Conservation (phyloP, 176 grass and related monocot genomes). For the barley (Hordeum vulgare) region MorexV3_pseudomolecules_assembly NC_058518.1:392251893-392252392, state of each 20-base stretch:
- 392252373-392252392: conserved; percentile 88
- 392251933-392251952: too few species aligned
- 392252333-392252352: conserved; percentile 86
- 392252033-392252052: background rate
- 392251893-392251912: too few species aligned
- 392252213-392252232: conserved; percentile 24
- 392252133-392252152: conserved; percentile 77
- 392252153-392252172: conserved; percentile 95
- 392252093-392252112: background rate
- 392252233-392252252: background rate
- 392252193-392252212: conserved; percentile 93
- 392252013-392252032: too few species aligned
- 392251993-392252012: too few species aligned
- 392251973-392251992: too few species aligned
- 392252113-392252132: conserved; percentile 40
- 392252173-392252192: conserved; percentile 99
- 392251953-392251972: too few species aligned
- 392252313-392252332: conserved; percentile 86
- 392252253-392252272: background rate
- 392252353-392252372: conserved; percentile 95
- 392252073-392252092: background rate
- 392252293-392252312: conserved; percentile 20
- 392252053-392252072: background rate
- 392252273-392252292: background rate
- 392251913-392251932: too few species aligned